Evolutionary conservation across 495 filamentous ascomycete genomes (phyloP), one percentile per base, ranked within the genome.

Genomic region (Apodospora peruviana): DNA sequence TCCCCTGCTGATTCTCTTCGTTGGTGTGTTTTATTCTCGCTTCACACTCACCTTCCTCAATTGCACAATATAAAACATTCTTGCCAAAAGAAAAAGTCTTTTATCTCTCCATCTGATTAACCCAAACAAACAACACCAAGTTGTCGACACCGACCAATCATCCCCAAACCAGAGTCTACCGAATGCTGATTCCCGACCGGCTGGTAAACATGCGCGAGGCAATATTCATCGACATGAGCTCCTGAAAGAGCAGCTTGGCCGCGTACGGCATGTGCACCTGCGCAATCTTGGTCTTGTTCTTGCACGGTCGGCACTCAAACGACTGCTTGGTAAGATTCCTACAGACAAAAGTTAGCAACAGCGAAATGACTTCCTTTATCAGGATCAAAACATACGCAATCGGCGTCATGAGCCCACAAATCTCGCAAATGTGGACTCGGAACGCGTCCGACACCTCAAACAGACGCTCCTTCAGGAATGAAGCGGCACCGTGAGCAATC

Each of bases 381-480:
- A 55, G 43, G 41, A 27, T 42, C 41, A 40, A 50, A 44, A 89
- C 91, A 80, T 86, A 96, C 91, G 91, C 93, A 74, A 98, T 88
- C 0, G 93, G 93, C 9, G 90, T 97, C 93, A 99, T 99, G 59
- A 99, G 74, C 48, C 93, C 93, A 68, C 93, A 99, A 61, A 96
- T 93, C 68, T 99, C 93, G 70, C 93, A 99, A 52, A 99, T 85
- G 65, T 99, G 94, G 44, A 99, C 94, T 57, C 90, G 76, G 80
- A 95, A 97, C n/a, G 93, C 91, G 70, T 99, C 93, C 48, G 85
- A 90, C 37, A 97, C 94, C 66, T 96, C 91, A 57, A 99, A 96
- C 52, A 99, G 73, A 53, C 91, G 77, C 77, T 99, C 93, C 74
- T 96, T 96, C 65, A 99, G 74, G 80, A 99, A 97, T 4, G 90